Evolutionary conservation across 495 filamentous ascomycete species (phyloP).

Genomic region (Glutinoglossum americanum): DNA sequence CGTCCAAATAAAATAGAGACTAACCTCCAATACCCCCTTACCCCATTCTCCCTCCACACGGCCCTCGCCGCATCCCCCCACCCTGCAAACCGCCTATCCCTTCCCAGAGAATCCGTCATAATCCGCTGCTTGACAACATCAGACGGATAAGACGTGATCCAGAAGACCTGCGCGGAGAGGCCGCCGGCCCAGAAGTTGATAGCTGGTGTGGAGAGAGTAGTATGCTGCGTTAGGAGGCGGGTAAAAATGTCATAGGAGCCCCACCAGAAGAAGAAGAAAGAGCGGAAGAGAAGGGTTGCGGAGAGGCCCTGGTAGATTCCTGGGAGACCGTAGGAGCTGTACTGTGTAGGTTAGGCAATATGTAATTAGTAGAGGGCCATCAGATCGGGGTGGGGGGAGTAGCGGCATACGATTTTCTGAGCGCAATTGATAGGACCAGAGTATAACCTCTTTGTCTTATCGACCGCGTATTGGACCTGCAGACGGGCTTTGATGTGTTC

Average conservation of each 20-base stretch:
- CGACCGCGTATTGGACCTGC: slow-evolving; percentile 72
- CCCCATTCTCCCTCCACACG: slow-evolving; percentile 54
- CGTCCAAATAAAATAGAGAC: not conserved
- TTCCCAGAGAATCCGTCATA: slow-evolving; percentile 76
- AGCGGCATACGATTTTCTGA: slow-evolving; percentile 32
- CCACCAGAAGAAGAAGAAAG: slow-evolving; percentile 98
- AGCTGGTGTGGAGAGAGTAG: slow-evolving; percentile 49
- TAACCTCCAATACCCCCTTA: slow-evolving; percentile 59
- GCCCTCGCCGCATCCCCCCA: slow-evolving; percentile 68
- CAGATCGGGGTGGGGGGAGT: too few relatives aligned
- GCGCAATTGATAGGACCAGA: slow-evolving; percentile 69
- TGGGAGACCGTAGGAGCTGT: slow-evolving; percentile 40
- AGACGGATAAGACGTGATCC: slow-evolving; percentile 74
- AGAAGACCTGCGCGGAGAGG: slow-evolving; percentile 78
- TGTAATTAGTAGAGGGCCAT: too few relatives aligned
- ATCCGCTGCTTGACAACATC: slow-evolving; percentile 96
- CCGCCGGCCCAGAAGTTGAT: slow-evolving; percentile 97
- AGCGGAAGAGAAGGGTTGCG: slow-evolving; percentile 72
- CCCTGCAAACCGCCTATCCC: slow-evolving; percentile 41
- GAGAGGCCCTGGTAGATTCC: slow-evolving; percentile 70
- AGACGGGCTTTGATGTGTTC: slow-evolving; percentile 90
- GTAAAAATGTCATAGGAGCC: slow-evolving; percentile 72
- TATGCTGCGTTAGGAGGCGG: slow-evolving; percentile 37
- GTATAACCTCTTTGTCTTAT: slow-evolving; percentile 56
- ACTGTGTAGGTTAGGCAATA: not conserved